Base-by-base conservation (phyloP, 1,139 yeast genomes). In the Kurtzmaniella natalensis region DNA sequence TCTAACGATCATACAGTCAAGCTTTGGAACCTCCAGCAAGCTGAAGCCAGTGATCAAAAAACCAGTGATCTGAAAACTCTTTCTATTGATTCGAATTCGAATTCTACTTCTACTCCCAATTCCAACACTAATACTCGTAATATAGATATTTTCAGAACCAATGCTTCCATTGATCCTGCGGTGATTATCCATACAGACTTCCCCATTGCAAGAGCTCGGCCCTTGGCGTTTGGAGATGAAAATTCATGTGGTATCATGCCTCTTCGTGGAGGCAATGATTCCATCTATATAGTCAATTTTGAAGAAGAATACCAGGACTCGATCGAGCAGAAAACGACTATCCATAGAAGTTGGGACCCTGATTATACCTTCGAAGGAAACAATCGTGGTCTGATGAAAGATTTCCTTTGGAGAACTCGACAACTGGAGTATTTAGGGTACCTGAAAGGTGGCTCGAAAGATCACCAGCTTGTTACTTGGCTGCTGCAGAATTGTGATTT, bases 391-490 rank as follows among this genome's bases (percentile, higher is more conserved):
- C 84, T 92, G 2, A 81, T 89, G 15, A 81, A 81, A 32, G 97
- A 89, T 51, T 87, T 88, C 52, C 64, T 89, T 2, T 89, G 96
- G 96, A 65, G 96, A 45, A 64, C 78, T 7, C 64, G 86, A 36
- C 69, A 61, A 37, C 67, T 55, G 29, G 39, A 39, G 4, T 67
- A 66, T 36, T 55, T 53, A 20, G 60, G 56, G 41, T 61, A 71
- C 2, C 63, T 59, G 6, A 7, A 24, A 11, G 11, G 22, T 9
- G 11, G 16, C 3, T 47, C 67, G 7, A 81, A 78, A 45, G 95
- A 87, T 41, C 88, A 75, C 50, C 96, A 89, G 53, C 58, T 92
- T 34, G 94, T 92, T 0, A 86, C 98, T 0, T 92, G 97, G 96
- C 82, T 95, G 0, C 79, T 85, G 15, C 62, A 54, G 41, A 98